phyloP scores from a whole-genome alignment of 768 basidiomycete genomes.

The Termitomyces sp. region DNA sequence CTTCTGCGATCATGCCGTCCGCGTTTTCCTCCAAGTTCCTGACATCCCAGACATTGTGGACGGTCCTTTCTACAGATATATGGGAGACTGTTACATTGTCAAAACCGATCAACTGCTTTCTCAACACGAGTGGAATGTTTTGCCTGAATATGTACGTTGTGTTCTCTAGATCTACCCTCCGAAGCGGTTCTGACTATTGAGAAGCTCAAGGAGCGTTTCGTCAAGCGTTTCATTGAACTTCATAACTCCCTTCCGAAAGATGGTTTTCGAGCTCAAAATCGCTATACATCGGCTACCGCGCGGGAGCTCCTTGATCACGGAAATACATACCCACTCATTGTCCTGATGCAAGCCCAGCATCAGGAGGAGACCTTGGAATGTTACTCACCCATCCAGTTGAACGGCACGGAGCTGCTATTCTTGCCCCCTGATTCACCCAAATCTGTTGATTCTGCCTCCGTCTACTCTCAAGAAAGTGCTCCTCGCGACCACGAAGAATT shows the following conservation, averaged over 20 bases:
- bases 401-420: neutral
- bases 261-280: conserved; percentile 5
- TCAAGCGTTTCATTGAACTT: conserved; percentile 9
- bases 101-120: conserved; percentile 11
- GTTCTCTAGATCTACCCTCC: neutral
- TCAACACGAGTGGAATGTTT: conserved; percentile 5
- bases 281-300: neutral
- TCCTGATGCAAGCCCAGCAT: conserved; percentile 7
- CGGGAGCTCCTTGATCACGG: conserved; percentile 9
- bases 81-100: conserved; percentile 16
- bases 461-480: conserved; percentile 12
- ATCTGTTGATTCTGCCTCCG: neutral
- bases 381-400: neutral
- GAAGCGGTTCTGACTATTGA: neutral
- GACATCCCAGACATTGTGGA: conserved; percentile 4
- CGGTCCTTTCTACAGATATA: conserved; percentile 12
- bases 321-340: conserved; percentile 11
- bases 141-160: conserved; percentile 9
- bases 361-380: neutral
- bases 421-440: neutral
- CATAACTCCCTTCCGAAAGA: conserved; percentile 2
- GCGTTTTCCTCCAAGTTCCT: conserved; percentile 14
- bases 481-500: neutral
- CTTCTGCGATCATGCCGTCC: conserved; percentile 15
- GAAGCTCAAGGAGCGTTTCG: conserved; percentile 15